Evolutionary conservation across 805 yeast genomes (phyloP).

Genomic region (Saccharomycopsis fodiens): DNA sequence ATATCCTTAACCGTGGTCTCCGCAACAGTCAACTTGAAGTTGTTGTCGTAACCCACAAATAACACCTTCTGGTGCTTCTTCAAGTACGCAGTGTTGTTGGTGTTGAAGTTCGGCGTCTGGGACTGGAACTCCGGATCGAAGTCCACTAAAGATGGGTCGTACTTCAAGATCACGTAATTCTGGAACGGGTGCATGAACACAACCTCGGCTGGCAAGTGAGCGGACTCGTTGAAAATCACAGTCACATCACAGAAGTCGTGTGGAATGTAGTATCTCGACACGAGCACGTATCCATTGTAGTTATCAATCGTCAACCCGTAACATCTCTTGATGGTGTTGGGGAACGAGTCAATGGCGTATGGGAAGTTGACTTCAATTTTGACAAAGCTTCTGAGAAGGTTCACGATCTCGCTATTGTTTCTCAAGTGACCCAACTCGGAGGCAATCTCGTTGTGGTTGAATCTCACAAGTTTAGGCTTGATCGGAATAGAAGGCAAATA

Average conservation of each 20-base stretch:
- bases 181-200: constrained; percentile 22
- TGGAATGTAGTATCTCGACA: constrained; percentile 21
- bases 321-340: constrained; percentile 19
- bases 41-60: constrained; percentile 21
- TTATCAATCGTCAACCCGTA: constrained; percentile 21
- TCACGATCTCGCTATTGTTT: constrained; percentile 16
- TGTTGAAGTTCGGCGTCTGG: constrained; percentile 21
- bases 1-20: constrained; percentile 21
- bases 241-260: constrained; percentile 22
- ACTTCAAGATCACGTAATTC: constrained; percentile 21
- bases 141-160: constrained; percentile 20
- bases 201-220: constrained; percentile 21
- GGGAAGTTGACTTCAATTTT: constrained; percentile 21
- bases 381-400: constrained; percentile 18
- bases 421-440: constrained; percentile 17
- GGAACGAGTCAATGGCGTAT: constrained; percentile 20
- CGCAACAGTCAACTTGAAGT: constrained; percentile 21
- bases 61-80: constrained; percentile 20
- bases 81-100: constrained; percentile 18
- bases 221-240: constrained; percentile 20
- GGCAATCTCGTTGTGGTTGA: constrained; percentile 15
- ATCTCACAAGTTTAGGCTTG: constrained; percentile 17
- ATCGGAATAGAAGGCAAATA: constrained; percentile 22
- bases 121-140: constrained; percentile 20
- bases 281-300: constrained; percentile 20